These are phyloP conservation scores for Takashimella tepidaria DNA, from an alignment of 1,284 basidiomycete species.

Conservation along the genomic window DNA sequence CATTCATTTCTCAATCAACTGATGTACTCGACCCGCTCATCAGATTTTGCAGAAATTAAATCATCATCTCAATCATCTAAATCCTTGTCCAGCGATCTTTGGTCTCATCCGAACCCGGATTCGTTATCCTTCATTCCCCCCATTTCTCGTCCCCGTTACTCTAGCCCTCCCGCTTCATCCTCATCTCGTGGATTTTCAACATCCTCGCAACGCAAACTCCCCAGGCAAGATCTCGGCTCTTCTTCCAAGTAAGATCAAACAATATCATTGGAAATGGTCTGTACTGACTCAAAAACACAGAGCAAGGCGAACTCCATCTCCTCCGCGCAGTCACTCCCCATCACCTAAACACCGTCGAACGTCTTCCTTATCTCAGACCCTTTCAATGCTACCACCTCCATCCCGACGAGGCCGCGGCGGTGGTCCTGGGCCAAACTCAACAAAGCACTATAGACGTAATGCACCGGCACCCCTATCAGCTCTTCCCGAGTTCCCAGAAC, in stretches of 20 bases:
- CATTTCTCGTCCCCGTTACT: background rate
- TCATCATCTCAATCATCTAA: background rate
- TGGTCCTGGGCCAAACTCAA: background rate
- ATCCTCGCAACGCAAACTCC: background rate
- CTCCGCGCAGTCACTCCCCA: background rate
- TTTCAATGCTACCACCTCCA: background rate
- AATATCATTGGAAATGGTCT: no score
- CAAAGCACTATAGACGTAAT: background rate
- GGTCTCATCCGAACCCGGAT: no score
- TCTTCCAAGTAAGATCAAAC: background rate
- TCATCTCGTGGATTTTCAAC: background rate
- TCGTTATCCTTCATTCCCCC: no score
- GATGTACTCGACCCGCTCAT: background rate
- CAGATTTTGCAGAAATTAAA: background rate
- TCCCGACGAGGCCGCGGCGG: background rate
- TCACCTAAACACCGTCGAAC: slow-evolving; percentile 1
- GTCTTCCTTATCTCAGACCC: background rate
- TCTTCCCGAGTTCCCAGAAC: slow-evolving; percentile 17
- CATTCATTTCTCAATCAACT: background rate
- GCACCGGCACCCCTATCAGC: slow-evolving; percentile 7
- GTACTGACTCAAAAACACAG: no score
- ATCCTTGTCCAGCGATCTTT: no score
- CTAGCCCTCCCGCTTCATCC: background rate
- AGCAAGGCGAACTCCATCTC: no score
- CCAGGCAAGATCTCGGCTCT: background rate